A percentile compares a stretch with the other conserved stretches of the same genome.
Evolutionary conservation across 257 asterid species (phyloP).

Genomic region (Salvia miltiorrhiza): DNA sequence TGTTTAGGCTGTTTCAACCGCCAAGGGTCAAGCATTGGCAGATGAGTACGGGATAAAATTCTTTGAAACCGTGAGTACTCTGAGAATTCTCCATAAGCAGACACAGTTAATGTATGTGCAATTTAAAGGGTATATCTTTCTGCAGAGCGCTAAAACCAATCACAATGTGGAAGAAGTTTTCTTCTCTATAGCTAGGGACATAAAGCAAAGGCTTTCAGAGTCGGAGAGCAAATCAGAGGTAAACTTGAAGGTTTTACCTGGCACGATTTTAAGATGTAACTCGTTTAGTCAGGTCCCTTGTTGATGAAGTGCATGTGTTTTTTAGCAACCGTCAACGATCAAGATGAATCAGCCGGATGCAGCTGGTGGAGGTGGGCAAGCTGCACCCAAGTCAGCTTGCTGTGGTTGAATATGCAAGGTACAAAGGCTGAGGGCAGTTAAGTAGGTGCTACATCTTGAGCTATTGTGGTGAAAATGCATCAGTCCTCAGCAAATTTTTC

Average conservation of each 20-base stretch:
- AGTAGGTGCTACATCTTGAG: background rate
- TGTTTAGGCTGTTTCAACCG: conserved; percentile 72
- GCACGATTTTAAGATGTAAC: background rate
- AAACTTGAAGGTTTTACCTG: conserved; percentile 2
- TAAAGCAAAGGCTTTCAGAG: conserved; percentile 82
- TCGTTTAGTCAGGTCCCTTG: background rate
- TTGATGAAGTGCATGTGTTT: background rate
- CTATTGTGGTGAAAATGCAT: conserved; percentile 10
- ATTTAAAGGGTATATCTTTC: background rate
- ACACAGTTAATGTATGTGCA: background rate
- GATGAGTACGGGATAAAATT: conserved; percentile 85
- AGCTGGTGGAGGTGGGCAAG: conserved; percentile 44
- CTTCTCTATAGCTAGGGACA: conserved; percentile 83
- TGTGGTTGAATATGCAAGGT: conserved; percentile 46
- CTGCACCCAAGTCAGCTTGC: conserved; percentile 68
- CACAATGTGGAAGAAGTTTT: conserved; percentile 84
- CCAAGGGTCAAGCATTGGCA: conserved; percentile 87
- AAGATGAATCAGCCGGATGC: conserved; percentile 60
- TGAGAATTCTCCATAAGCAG: background rate
- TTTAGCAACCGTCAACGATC: conserved; percentile 58
- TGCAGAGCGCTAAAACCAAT: conserved; percentile 85
- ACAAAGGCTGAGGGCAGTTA: background rate
- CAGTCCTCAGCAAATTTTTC: background rate
- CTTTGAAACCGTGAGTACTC: conserved; percentile 74
- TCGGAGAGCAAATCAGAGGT: conserved; percentile 71